Conservation (phyloP, 1,284 basidiomycete genomes). For the Pyrrhoderma noxium region DNA sequence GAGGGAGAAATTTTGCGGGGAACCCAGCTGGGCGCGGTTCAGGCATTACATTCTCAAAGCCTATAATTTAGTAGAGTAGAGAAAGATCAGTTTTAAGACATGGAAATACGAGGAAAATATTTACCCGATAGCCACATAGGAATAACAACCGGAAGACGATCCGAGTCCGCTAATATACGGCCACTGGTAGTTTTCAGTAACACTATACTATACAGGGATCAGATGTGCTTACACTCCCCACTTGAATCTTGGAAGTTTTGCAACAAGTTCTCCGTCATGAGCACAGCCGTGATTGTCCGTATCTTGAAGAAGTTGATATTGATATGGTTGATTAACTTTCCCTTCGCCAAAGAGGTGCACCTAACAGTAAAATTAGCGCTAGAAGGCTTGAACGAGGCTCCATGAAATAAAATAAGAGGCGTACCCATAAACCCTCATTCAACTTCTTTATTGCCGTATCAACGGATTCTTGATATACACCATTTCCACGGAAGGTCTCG, state of each 20-base stretch:
- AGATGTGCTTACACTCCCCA: constrained; percentile 81
- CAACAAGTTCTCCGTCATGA: constrained; percentile 27
- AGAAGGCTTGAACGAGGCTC: background rate
- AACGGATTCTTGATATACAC: constrained; percentile 86
- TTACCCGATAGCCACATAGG: constrained; percentile 89
- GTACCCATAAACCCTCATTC: constrained; percentile 79
- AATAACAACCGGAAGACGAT: constrained; percentile 71
- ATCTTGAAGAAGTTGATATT: constrained; percentile 34
- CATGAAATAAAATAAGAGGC: constrained; percentile 18
- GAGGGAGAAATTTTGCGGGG: constrained; percentile 68
- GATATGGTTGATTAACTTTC: constrained; percentile 72
- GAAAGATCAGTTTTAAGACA: constrained; percentile 1
- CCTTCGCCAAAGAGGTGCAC: constrained; percentile 94
- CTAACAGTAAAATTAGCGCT: constrained; percentile 37
- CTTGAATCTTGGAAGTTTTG: constrained; percentile 77
- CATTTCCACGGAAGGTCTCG: constrained; percentile 85
- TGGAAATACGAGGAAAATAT: constrained; percentile 17
- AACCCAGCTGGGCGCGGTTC: constrained; percentile 54
- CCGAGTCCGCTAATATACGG: constrained; percentile 77
- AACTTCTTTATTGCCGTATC: constrained; percentile 77
- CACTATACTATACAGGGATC: constrained; percentile 10
- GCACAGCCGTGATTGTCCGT: constrained; percentile 12
- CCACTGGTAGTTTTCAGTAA: constrained; percentile 40
- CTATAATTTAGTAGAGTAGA: too few relatives aligned
- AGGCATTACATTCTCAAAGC: constrained; percentile 88